Evolutionary conservation across 805 yeast genomes (phyloP).

Genomic region (Scheffersomyces coipomensis): DNA sequence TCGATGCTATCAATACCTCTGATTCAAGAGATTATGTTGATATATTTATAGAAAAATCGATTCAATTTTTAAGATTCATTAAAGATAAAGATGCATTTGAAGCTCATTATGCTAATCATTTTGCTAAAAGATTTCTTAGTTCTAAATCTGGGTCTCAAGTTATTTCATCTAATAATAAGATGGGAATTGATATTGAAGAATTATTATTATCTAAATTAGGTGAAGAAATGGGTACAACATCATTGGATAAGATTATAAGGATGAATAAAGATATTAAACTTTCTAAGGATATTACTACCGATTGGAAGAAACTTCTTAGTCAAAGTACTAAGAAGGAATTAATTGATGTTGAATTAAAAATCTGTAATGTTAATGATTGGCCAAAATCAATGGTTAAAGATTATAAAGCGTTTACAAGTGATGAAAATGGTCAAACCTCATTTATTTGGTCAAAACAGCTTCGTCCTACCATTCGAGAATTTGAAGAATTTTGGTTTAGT

Average conservation of each 20-base stretch:
- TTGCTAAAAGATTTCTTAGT: slow-evolving; percentile 70
- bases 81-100: slow-evolving; percentile 86
- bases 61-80: slow-evolving; percentile 63
- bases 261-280: slow-evolving; percentile 79
- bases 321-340: slow-evolving; percentile 9
- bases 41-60: slow-evolving; percentile 50
- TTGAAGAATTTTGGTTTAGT: slow-evolving; percentile 41
- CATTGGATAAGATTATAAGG: slow-evolving; percentile 76
- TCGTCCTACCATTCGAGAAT: slow-evolving; percentile 32
- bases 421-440: slow-evolving; percentile 12
- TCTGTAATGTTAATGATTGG: slow-evolving; percentile 45
- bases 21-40: slow-evolving; percentile 22
- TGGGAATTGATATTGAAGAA: slow-evolving; percentile 64
- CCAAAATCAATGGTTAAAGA: slow-evolving; percentile 47
- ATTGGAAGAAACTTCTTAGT: slow-evolving; percentile 28
- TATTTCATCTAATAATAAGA: slow-evolving; percentile 27
- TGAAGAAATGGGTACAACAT: slow-evolving; percentile 76
- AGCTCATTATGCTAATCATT: slow-evolving; percentile 77
- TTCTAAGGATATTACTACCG: slow-evolving; percentile 37
- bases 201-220: slow-evolving; percentile 63
- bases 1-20: not conserved
- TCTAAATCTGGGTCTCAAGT: slow-evolving; percentile 21
- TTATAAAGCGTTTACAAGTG: slow-evolving; percentile 29
- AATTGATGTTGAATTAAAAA: slow-evolving; percentile 39
- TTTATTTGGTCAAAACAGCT: slow-evolving; percentile 42